Conservation (phyloP, 371 early-diverging fungal genomes). For the Haplosporangium sp. region DNA sequence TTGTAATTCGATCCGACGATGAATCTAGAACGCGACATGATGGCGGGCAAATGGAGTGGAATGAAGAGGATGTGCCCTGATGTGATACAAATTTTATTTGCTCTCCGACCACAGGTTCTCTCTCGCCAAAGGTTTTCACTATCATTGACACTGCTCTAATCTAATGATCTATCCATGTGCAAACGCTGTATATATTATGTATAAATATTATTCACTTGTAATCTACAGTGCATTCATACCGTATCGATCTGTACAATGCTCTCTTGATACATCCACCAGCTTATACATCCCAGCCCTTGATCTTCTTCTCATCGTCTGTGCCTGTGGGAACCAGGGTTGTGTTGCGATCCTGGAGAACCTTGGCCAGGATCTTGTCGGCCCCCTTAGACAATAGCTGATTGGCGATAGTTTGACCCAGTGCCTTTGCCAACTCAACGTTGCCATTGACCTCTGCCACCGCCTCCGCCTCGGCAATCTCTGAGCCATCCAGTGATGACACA, state of each 20-base stretch:
- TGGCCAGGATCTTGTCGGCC: conserved; percentile 53
- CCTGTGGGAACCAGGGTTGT: conserved; percentile 34
- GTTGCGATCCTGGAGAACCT: conserved; percentile 42
- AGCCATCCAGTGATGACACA: conserved; percentile 79
- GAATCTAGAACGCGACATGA: conserved; percentile 68
- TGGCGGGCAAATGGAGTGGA: not conserved
- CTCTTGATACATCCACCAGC: not conserved
- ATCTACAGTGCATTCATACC: too few species aligned
- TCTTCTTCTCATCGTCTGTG: conserved; percentile 35
- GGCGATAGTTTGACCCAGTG: conserved; percentile 44
- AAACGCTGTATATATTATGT: too few species aligned
- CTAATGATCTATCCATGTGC: too few species aligned
- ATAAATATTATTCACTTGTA: too few species aligned
- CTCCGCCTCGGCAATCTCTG: conserved; percentile 63
- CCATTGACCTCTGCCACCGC: conserved; percentile 55
- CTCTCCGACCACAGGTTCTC: too few species aligned
- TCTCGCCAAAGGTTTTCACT: too few species aligned
- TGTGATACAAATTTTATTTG: too few species aligned
- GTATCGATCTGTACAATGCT: not conserved
- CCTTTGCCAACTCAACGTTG: conserved; percentile 51
- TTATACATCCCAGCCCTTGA: conserved; percentile 54
- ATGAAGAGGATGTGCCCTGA: not conserved
- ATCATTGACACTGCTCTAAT: too few species aligned
- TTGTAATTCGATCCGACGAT: conserved; percentile 65
- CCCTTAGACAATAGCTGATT: conserved; percentile 47